These are phyloP conservation scores for Dipteronia sinensis DNA, from an alignment of 345 rosid species.

Conservation along the genomic window DNA sequence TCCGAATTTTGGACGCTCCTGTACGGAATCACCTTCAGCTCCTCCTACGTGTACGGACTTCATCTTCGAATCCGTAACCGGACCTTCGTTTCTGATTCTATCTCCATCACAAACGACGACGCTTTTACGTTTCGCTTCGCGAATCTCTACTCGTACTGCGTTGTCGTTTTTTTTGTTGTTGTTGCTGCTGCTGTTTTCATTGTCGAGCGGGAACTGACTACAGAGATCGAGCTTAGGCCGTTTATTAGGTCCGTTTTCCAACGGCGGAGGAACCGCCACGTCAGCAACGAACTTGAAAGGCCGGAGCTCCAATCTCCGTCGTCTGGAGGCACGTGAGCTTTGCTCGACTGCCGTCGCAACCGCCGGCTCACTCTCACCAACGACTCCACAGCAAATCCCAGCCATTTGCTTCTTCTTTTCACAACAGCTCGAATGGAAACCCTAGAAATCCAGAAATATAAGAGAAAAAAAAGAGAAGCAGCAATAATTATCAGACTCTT, in stretches of 20 bases:
- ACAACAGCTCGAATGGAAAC: background rate
- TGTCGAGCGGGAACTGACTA: slow-evolving; percentile 8
- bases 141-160: slow-evolving; percentile 4
- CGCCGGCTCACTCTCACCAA: slow-evolving; percentile 62
- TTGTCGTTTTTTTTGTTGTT: slow-evolving; percentile 19
- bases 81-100: slow-evolving; percentile 8
- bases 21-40: slow-evolving; percentile 1
- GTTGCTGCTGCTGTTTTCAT: slow-evolving; percentile 7
- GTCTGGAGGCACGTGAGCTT: slow-evolving; percentile 46
- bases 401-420: slow-evolving; percentile 44
- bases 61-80: too few relatives aligned
- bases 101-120: background rate
- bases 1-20: slow-evolving; percentile 55
- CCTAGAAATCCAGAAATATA: background rate
- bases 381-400: slow-evolving; percentile 78
- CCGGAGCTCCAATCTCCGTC: slow-evolving; percentile 63
- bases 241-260: slow-evolving; percentile 44
- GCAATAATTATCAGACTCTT: background rate
- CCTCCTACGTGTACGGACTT: background rate
- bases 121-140: background rate
- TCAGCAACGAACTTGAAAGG: slow-evolving; percentile 55
- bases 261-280: slow-evolving; percentile 39
- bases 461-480: background rate
- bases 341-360: slow-evolving; percentile 44
- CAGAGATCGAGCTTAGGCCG: slow-evolving; percentile 43